Percentiles rank a stretch among this genome's conserved stretches.
Evolutionary conservation across 306 rosid genomes (phyloP).

Genomic region (Dalbergia cultrata): DNA sequence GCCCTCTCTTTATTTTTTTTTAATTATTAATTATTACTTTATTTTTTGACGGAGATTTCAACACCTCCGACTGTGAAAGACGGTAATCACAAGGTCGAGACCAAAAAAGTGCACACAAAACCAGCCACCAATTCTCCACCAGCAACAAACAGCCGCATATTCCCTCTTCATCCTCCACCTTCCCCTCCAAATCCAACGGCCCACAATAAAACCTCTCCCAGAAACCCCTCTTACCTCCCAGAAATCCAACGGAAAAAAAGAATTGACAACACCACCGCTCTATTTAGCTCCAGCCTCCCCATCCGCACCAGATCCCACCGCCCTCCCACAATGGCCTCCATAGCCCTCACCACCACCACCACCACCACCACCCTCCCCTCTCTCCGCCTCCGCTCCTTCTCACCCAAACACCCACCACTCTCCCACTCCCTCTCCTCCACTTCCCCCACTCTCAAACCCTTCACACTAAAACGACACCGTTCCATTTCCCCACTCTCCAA

Average conservation of each 20-base stretch:
- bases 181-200: constrained; percentile 55
- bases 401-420: background rate
- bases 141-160: constrained; percentile 50
- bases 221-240: no score
- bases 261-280: background rate
- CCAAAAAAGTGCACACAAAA: background rate
- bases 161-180: constrained; percentile 46
- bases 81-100: constrained; percentile 52
- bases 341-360: constrained; percentile 66
- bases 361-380: constrained; percentile 53
- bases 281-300: constrained; percentile 3
- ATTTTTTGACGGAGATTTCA: constrained; percentile 48
- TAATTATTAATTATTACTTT: no score
- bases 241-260: no score
- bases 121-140: constrained; percentile 46
- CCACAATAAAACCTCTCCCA: constrained; percentile 22
- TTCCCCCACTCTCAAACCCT: constrained; percentile 10
- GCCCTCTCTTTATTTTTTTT: no score
- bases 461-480: background rate
- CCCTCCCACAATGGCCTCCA: constrained; percentile 66
- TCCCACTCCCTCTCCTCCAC: background rate
- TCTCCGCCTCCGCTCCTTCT: constrained; percentile 63
- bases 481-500: constrained; percentile 33
- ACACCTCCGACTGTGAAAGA: constrained; percentile 27
- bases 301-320: constrained; percentile 44